Conservation (phyloP, 2,329 filamentous ascomycete species). For the Epichloe amarillans region DNA sequence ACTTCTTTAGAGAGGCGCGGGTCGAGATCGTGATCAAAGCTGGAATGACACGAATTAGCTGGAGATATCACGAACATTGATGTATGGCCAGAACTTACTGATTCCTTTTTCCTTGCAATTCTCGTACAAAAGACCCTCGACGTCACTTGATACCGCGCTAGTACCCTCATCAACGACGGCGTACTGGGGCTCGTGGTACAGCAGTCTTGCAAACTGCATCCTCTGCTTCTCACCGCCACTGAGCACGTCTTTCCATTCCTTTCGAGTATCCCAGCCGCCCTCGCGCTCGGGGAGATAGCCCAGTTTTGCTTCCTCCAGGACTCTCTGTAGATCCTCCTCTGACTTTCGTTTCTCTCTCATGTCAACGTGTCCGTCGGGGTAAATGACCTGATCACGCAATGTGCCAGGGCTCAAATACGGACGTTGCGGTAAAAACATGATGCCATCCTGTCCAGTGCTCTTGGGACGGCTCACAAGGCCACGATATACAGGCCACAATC, state of each 20-base stretch:
- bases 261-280: slow-evolving; percentile 90
- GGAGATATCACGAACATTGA: not conserved
- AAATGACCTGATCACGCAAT: slow-evolving; percentile 92
- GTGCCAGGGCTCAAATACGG: slow-evolving; percentile 89
- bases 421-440: slow-evolving; percentile 95
- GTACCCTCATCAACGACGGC: slow-evolving; percentile 94
- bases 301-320: slow-evolving; percentile 72
- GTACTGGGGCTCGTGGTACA: slow-evolving; percentile 92
- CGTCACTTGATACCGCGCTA: slow-evolving; percentile 83
- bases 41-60: slow-evolving; percentile 19
- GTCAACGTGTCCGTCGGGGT: slow-evolving; percentile 86
- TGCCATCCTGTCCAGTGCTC: slow-evolving; percentile 67
- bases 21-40: slow-evolving; percentile 93
- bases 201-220: slow-evolving; percentile 75
- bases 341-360: slow-evolving; percentile 72
- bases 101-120: slow-evolving; percentile 86
- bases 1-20: slow-evolving; percentile 84
- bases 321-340: slow-evolving; percentile 63
- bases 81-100: slow-evolving; percentile 43
- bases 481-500: slow-evolving; percentile 91
- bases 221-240: slow-evolving; percentile 95
- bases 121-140: slow-evolving; percentile 89
- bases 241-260: slow-evolving; percentile 98
- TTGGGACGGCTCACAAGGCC: slow-evolving; percentile 83
- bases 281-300: slow-evolving; percentile 86